Conservation (phyloP, 2,329 filamentous ascomycete species). For the Venturia asperata region DNA sequence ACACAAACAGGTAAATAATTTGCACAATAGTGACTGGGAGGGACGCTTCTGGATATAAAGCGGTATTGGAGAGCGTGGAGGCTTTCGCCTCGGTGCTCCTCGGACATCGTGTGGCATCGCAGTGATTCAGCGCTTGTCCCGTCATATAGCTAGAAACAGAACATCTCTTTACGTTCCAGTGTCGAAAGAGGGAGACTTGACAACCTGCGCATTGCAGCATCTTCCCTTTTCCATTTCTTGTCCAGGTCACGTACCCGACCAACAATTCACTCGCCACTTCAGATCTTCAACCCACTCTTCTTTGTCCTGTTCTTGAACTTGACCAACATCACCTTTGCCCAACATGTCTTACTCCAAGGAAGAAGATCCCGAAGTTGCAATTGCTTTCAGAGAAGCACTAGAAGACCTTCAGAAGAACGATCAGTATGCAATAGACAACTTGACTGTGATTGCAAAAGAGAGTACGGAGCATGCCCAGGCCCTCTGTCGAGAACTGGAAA, state of each 20-base stretch:
- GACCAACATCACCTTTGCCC: background rate
- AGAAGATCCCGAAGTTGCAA: conserved; percentile 61
- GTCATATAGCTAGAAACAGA: conserved; percentile 19
- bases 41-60: conserved; percentile 15
- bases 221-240: conserved; percentile 15
- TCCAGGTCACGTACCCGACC: conserved; percentile 9
- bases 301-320: conserved; percentile 15
- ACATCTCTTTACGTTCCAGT: conserved; percentile 16
- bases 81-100: conserved; percentile 15
- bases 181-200: conserved; percentile 16
- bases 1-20: conserved; percentile 3
- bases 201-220: conserved; percentile 5
- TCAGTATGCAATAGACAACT: conserved; percentile 90
- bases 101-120: conserved; percentile 10
- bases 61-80: conserved; percentile 13
- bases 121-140: conserved; percentile 13
- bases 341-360: conserved; percentile 14
- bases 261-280: conserved; percentile 9
- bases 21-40: background rate
- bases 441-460: conserved; percentile 95
- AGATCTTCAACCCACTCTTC: conserved; percentile 4
- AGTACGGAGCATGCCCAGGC: conserved; percentile 92
- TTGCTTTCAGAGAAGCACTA: conserved; percentile 89
- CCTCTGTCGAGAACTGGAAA: conserved; percentile 82
- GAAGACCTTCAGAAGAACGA: conserved; percentile 88